Conservation (phyloP, 2,329 filamentous ascomycete genomes). For the Aspergillus glaucus region DNA sequence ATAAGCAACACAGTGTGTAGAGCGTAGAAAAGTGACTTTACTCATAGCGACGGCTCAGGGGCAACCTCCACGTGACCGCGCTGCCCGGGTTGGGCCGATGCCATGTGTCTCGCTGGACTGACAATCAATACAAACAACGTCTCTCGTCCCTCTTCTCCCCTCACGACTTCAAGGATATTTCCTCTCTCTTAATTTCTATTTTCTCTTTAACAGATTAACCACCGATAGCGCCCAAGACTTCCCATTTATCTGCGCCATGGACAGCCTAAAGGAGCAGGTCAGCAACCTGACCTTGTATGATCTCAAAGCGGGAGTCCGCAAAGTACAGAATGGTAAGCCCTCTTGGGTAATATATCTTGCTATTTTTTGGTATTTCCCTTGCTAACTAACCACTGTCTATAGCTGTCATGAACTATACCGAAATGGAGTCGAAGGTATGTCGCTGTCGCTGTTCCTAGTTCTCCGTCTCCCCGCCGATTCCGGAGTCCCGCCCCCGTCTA, state of each 20-base stretch:
- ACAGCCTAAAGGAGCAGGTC: conserved; percentile 79
- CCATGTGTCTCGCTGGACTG: not conserved
- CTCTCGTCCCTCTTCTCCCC: conserved; percentile 5
- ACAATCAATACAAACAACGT: not conserved
- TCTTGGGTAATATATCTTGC: not conserved
- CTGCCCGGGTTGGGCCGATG: not conserved
- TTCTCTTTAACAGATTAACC: not conserved
- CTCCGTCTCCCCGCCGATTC: conserved; percentile 8
- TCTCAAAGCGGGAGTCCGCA: conserved; percentile 87
- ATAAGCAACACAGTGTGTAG: no score
- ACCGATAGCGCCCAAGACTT: not conserved
- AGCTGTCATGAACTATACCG: conserved; percentile 98
- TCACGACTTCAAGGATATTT: conserved; percentile 7
- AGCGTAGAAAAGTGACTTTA: not conserved
- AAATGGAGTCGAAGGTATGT: conserved; percentile 69
- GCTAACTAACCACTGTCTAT: conserved; percentile 17
- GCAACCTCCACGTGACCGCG: conserved; percentile 2
- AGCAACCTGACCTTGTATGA: conserved; percentile 92
- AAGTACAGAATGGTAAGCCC: conserved; percentile 91
- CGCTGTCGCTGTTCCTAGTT: not conserved
- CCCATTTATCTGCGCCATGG: conserved; percentile 53
- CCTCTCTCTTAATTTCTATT: not conserved
- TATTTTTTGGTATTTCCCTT: conserved; percentile 4
- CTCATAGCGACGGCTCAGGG: not conserved
- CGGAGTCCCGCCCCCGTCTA: conserved; percentile 4